Evolutionary conservation across 306 rosid species (phyloP).

Genomic region (Cucurbita maxima): DNA sequence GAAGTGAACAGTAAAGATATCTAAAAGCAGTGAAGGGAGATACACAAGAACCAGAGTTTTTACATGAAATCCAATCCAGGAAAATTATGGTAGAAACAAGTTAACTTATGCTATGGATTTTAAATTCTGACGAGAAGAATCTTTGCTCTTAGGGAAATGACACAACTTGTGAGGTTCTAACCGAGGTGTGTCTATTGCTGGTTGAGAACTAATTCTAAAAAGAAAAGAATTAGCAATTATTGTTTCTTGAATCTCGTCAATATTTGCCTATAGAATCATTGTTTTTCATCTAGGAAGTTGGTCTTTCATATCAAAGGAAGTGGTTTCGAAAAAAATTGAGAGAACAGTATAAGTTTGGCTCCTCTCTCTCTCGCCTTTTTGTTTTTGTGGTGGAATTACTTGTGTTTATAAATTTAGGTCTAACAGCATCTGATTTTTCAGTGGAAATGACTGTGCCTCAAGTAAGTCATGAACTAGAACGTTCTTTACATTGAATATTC

Average conservation of each 20-base stretch:
- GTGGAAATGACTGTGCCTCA: not conserved
- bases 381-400: not conserved
- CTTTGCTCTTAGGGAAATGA: too few relatives aligned
- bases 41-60: not conserved
- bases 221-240: not conserved
- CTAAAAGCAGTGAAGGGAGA: not conserved
- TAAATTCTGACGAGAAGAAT: not conserved
- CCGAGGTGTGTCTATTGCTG: too few relatives aligned
- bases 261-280: not conserved
- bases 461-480: not conserved
- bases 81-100: not conserved
- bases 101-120: not conserved
- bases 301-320: not conserved
- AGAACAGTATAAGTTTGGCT: not conserved
- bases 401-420: not conserved
- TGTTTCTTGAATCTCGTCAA: not conserved
- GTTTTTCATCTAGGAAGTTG: not conserved
- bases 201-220: not conserved
- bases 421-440: not conserved
- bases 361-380: not conserved
- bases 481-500: not conserved
- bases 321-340: not conserved
- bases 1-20: not conserved
- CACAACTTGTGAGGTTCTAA: too few relatives aligned
- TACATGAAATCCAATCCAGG: not conserved